Base-by-base conservation (phyloP, 1,139 yeast species). In the Pichia sp. region DNA sequence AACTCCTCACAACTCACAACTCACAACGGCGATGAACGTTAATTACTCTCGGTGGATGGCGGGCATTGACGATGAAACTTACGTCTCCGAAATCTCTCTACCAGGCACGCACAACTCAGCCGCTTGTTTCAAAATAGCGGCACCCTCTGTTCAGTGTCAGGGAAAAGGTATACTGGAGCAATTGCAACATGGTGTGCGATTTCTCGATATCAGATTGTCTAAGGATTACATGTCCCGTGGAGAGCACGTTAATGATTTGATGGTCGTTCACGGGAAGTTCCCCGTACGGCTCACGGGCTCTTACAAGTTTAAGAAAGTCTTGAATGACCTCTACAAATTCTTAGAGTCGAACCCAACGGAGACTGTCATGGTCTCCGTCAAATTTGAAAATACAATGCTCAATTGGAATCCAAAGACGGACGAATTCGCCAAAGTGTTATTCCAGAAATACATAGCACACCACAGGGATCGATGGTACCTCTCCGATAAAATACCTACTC, bases 31-130 rank as follows among this genome's bases (percentile, higher is more conserved):
- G n/a, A n/a, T n/a, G n/a, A n/a, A n/a, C n/a, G n/a, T n/a, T n/a
- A 13, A 4, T 14, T 8, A 4, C 7, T 25, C 23, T 19, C 20
- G 14, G 34, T 82, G 93, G 93, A 61, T 77, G 63, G 56, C 59
- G 29, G 66, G 69, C 12, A 53, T 80, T 40, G 59, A 64, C 40
- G 84, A 78, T 55, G 64, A 75, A 55, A 63, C 69, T 28, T 53
- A 54, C 27, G 45, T 82, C 33, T 65, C 80, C 7, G 62, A 68
- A 45, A 64, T 83, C 40, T 66, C 88, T 0, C 66, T 82, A 39
- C 87, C 93, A 6, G 94, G 93, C 13, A 81, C 93, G 14, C 94
- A 83, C 62, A 82, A 82, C 53, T 69, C 85, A 22, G 86, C 83
- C 11, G 91, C 93, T 10, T 74, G 73, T 50, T 78, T 79, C 56